Evolutionary conservation across 2,329 filamentous ascomycete species (phyloP).

Genomic region (Venturiaceae sp.): DNA sequence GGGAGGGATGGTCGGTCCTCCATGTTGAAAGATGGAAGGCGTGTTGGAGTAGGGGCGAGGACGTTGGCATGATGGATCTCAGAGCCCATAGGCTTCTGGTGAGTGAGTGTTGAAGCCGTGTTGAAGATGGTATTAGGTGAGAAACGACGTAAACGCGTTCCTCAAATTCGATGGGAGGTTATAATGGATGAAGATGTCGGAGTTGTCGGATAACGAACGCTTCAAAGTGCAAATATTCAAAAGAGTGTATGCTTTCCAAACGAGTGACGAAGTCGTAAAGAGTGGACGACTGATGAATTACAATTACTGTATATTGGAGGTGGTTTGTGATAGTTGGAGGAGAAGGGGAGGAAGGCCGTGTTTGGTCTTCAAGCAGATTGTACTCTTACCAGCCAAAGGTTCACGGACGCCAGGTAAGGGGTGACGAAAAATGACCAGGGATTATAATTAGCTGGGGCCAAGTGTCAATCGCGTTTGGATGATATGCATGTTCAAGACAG

Average conservation of each 20-base stretch:
- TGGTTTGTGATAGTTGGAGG: background rate
- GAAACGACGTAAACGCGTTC: conserved; percentile 20
- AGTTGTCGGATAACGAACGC: background rate
- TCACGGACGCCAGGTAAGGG: conserved; percentile 2
- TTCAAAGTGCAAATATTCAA: too few species aligned
- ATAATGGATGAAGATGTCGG: background rate
- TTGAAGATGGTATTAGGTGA: conserved; percentile 18
- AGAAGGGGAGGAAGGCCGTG: background rate
- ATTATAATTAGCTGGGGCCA: background rate
- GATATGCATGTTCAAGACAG: background rate
- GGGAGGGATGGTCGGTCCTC: conserved; percentile 23
- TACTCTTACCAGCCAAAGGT: background rate
- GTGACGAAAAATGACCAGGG: background rate
- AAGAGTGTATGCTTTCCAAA: background rate
- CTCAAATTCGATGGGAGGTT: conserved; percentile 14
- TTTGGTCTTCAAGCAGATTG: background rate
- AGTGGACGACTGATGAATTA: conserved; percentile 2
- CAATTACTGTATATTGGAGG: conserved; percentile 3
- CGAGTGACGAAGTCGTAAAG: background rate
- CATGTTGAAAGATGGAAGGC: conserved; percentile 37
- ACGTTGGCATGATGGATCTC: conserved; percentile 43
- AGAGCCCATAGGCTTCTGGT: conserved; percentile 28
- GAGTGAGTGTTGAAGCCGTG: conserved; percentile 46
- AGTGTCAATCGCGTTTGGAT: background rate
- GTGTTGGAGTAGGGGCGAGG: conserved; percentile 34